phyloP scores from a whole-genome alignment of 176 grass and related monocot genomes.

The Hyparrhenia diplandra region DNA sequence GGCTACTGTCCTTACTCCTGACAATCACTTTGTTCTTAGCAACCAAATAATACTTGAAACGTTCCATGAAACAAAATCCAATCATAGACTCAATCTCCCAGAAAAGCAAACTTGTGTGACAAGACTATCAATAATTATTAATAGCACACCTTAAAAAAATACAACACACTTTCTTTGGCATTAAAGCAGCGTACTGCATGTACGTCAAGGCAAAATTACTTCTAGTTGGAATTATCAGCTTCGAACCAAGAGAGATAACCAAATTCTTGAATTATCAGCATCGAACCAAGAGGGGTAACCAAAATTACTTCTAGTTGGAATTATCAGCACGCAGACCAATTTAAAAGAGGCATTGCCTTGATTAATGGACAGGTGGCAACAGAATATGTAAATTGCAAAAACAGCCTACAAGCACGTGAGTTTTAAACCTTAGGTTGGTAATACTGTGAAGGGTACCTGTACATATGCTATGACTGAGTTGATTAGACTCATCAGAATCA shows the following conservation, averaged over 20 bases:
- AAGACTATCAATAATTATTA: background rate
- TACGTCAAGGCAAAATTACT: background rate
- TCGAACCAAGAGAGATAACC: background rate
- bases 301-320: background rate
- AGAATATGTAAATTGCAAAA: background rate
- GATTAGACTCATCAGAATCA: constrained; percentile 9
- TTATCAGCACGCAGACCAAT: background rate
- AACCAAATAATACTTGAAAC: background rate
- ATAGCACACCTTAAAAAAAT: background rate
- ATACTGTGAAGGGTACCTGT: background rate
- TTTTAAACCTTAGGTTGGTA: constrained; percentile 4
- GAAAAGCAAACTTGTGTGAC: background rate
- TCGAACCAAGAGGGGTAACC: no score
- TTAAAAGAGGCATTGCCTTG: background rate
- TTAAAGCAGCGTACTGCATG: background rate
- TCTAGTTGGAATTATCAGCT: background rate
- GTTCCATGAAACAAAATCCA: background rate
- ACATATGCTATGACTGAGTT: background rate
- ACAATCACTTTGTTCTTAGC: background rate
- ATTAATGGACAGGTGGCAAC: background rate
- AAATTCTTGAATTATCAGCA: background rate
- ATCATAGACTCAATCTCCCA: background rate
- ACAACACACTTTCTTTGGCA: background rate
- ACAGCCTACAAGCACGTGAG: background rate
- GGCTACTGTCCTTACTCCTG: background rate